These are phyloP conservation scores for Pythium brachiatum DNA, from an alignment of 352 stramenopile genomes.

Conservation along the genomic window DNA sequence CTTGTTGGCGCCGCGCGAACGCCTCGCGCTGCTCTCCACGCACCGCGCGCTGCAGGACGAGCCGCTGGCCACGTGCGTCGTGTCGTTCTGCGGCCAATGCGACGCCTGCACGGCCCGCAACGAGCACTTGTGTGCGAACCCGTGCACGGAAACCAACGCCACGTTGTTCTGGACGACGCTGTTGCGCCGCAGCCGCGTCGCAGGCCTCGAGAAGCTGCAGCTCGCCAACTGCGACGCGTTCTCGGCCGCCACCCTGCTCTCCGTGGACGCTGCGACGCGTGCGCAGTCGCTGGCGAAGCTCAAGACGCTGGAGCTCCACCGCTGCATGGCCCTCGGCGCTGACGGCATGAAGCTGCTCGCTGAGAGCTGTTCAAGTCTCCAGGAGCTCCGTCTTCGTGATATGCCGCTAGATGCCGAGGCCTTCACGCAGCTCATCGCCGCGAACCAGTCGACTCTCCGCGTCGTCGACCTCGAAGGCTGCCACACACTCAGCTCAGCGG, in stretches of 20 bases:
- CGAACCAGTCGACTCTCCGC: slow-evolving; percentile 47
- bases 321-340: slow-evolving; percentile 39
- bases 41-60: slow-evolving; percentile 33
- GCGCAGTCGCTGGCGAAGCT: slow-evolving; percentile 37
- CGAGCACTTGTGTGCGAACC: slow-evolving; percentile 51
- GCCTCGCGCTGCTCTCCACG: slow-evolving; percentile 54
- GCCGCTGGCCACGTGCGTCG: slow-evolving; percentile 37
- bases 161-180: slow-evolving; percentile 58
- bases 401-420: slow-evolving; percentile 59
- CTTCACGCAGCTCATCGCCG: slow-evolving; percentile 44
- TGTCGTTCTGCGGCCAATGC: slow-evolving; percentile 66
- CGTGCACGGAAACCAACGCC: slow-evolving; percentile 27
- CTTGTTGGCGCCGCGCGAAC: slow-evolving; percentile 54
- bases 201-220: slow-evolving; percentile 44
- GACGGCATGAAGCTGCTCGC: slow-evolving; percentile 40
- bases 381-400: slow-evolving; percentile 63
- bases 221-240: slow-evolving; percentile 56
- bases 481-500: slow-evolving; percentile 57
- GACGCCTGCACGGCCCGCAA: slow-evolving; percentile 42
- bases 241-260: slow-evolving; percentile 33
- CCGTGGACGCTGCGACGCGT: slow-evolving; percentile 19
- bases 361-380: slow-evolving; percentile 42
- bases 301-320: slow-evolving; percentile 58
- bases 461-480: slow-evolving; percentile 76
- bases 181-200: slow-evolving; percentile 31